Conservation (phyloP, 2,329 filamentous ascomycete species). For the Eutypa lata region DNA sequence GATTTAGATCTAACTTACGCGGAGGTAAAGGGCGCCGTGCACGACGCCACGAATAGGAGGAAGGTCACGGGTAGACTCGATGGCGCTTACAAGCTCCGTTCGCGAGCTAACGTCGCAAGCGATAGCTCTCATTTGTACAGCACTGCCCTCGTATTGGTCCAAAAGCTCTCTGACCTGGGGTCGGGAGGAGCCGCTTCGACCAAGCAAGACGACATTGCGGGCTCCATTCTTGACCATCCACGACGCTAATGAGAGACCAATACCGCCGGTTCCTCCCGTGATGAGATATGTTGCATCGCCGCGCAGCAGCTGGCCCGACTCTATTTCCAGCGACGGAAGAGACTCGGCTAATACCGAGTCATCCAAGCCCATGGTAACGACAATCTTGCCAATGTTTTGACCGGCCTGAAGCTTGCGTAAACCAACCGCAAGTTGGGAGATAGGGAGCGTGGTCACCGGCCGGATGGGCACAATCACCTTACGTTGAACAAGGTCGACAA, state of each 20-base stretch:
- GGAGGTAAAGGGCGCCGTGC: no score
- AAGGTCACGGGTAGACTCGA: no score
- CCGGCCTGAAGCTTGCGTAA: constrained; percentile 2
- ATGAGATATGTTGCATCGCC: constrained; percentile 18
- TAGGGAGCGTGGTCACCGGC: background rate
- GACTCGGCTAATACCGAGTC: background rate
- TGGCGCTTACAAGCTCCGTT: no score
- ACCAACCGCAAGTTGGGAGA: background rate
- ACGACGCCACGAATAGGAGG: no score
- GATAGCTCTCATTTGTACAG: constrained; percentile 3
- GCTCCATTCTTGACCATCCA: constrained; percentile 20
- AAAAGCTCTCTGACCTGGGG: constrained; percentile 11
- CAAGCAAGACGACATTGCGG: constrained; percentile 14
- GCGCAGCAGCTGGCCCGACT: background rate
- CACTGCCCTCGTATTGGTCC: constrained; percentile 2
- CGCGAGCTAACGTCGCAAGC: constrained; percentile 11
- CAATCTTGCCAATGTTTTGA: constrained; percentile 1
- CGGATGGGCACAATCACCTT: background rate
- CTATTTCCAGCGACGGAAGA: background rate
- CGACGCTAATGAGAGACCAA: constrained; percentile 15
- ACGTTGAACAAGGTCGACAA: background rate
- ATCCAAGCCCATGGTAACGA: background rate
- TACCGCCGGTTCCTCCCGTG: constrained; percentile 18
- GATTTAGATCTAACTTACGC: no score
- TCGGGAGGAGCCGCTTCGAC: constrained; percentile 9